Evolutionary conservation across 768 basidiomycete species (phyloP), one percentile per base, ranked within the genome.

Genomic region (Sporobolomyces phaffii): DNA sequence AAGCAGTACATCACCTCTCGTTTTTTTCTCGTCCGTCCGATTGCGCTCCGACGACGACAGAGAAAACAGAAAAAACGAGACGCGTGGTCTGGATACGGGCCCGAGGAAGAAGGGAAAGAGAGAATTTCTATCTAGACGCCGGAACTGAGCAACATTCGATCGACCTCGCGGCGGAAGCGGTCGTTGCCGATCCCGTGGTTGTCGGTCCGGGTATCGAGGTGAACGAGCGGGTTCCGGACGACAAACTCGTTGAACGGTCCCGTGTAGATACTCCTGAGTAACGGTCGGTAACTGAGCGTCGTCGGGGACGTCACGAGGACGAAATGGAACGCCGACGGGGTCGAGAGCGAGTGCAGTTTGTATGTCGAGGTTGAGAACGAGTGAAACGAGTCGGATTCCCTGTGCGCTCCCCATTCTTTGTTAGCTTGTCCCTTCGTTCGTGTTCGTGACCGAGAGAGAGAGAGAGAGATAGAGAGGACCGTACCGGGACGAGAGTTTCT

Each of bases 211-310:
- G 89, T 90, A 77, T 96, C 89, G 41, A 68, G 33, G 85, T 91
- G 81, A 5, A 88, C 82, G 36, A 97, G 81, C 5, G 94, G 94
- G 75, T 98, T 97, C 59, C 91, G 84, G 49, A 93, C 91, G 34
- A 96, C 91, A 75, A 87, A 90, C 77, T 96, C 91, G 47, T 96
- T 78, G 80, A 97, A 98, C 0, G 92, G 91, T 4, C 91, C 91
- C n/a, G 84, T 82, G 77, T 97, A 93, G 70, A 97, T 84, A 63
- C 90, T 88, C n/a, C 88, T 85, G 43, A 97, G 79, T 59, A 90
- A 81, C 73, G 86, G 86, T 22, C 88, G 86, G 50, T 93, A 81
- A 8, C 48, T 65, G 1, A 24, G 20, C 13, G 40, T 33, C 49
- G 45, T 66, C 54, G 68, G 70, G 3, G 88, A 88, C 68, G 97